These are phyloP conservation scores for Cerioporus squamosus DNA, from an alignment of 1,284 basidiomycete genomes.

Conservation along the genomic window DNA sequence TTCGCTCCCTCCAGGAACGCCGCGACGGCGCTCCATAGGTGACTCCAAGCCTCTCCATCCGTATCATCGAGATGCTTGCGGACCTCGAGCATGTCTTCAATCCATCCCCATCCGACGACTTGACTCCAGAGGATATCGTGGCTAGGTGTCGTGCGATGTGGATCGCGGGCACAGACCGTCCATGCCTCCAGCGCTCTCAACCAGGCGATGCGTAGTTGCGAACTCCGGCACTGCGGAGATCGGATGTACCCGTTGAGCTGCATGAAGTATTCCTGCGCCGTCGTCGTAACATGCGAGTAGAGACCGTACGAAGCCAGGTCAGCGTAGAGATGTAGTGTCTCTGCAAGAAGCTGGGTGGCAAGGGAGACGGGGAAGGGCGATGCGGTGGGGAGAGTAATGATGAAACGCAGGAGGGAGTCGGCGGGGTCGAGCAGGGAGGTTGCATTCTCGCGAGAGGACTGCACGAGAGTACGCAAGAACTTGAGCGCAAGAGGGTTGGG, in stretches of 20 bases:
- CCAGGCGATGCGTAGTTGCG: conserved; percentile 51
- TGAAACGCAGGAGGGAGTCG: conserved; percentile 78
- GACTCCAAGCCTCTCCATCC: conserved; percentile 41
- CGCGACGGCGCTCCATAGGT: conserved; percentile 59
- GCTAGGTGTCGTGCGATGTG: conserved; percentile 83
- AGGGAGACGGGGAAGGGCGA: conserved; percentile 51
- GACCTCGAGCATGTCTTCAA: conserved; percentile 54
- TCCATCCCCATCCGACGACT: conserved; percentile 78
- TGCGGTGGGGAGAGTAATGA: conserved; percentile 61
- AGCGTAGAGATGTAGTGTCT: conserved; percentile 70
- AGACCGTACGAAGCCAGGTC: conserved; percentile 80
- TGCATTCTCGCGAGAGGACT: conserved; percentile 73
- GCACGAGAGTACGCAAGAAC: conserved; percentile 64
- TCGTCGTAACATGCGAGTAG: conserved; percentile 67
- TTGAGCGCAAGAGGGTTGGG: conserved; percentile 62
- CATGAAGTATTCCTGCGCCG: conserved; percentile 59
- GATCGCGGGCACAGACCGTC: conserved; percentile 86
- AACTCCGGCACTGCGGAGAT: conserved; percentile 41
- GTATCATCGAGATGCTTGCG: conserved; percentile 31
- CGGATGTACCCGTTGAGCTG: conserved; percentile 49
- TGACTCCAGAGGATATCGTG: conserved; percentile 95
- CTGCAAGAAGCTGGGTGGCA: conserved; percentile 52
- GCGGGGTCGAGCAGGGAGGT: conserved; percentile 56
- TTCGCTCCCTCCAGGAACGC: conserved; percentile 78
- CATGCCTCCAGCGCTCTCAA: conserved; percentile 66